Evolutionary conservation across 106 monocot species (phyloP), one percentile per base, ranked within the genome.

Genomic region (Phalaenopsis aphrodite): DNA sequence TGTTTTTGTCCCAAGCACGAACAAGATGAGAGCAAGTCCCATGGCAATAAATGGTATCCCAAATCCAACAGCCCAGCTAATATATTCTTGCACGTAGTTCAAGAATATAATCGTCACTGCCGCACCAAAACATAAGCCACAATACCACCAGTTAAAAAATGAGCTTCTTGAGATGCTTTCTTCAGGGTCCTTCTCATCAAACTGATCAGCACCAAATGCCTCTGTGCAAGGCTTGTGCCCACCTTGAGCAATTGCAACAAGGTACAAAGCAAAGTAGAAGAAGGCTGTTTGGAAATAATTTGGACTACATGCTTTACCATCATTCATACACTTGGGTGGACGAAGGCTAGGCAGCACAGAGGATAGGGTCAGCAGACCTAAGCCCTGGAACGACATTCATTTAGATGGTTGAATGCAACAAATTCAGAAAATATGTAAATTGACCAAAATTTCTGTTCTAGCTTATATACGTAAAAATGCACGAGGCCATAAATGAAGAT

Each of bases 81-180:
- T 72, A 45, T 89, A 86, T 37, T 95, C 90, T 72, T 95, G 95
- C n/a, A 95, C 76, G 75, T 93, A 95, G 65, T 4, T 80, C 30
- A 93, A 16, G 18, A 85, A 12, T 15, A 84, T 9, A 45, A 82
- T 18, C 1, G 90, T 79, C 3, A 86, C 75, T 1, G 57, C 18
- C 0, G 57, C 75, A 42, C 90, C 87, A 1, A 55, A 24, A 21
- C 79, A 85, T 43, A 91, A 11, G 0, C 85, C 83, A 14, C 88
- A 89, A 82, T 85, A 91, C 95, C 88, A 89, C 95, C 92, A 95
- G 77, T 95, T 93, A 87, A 95, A 95, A 85, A 95, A 93, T 24
- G 91, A 85, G 81, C 88, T 86, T 82, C 73, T 83, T 3, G 87
- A 80, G 6, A 81, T 61, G 69, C 78, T 41, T 76, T 95, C 95